phyloP scores from a whole-genome alignment of 768 basidiomycete genomes.

The Tulasnella sp. region DNA sequence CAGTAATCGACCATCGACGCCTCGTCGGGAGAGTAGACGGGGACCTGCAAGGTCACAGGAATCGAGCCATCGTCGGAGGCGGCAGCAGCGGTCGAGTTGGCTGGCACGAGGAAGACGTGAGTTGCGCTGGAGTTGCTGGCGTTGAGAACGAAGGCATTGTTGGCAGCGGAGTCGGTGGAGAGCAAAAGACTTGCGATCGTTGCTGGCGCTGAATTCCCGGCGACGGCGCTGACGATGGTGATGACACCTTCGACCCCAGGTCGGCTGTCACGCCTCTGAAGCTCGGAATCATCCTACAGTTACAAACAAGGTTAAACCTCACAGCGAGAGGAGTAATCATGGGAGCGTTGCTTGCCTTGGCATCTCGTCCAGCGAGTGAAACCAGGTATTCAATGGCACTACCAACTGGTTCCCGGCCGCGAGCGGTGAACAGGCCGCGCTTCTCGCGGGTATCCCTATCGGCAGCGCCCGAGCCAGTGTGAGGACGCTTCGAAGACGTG shows the following conservation, averaged over 20 bases:
- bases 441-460: background rate
- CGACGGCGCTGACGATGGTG: constrained; percentile 40
- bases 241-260: constrained; percentile 38
- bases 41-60: constrained; percentile 40
- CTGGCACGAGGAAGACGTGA: constrained; percentile 37
- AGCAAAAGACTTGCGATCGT: constrained; percentile 40
- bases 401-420: background rate
- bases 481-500: background rate
- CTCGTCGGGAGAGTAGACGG: constrained; percentile 36
- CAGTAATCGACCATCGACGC: constrained; percentile 43
- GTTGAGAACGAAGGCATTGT: constrained; percentile 38
- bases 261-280: background rate
- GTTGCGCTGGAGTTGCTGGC: constrained; percentile 45
- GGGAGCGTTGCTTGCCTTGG: background rate
- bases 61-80: constrained; percentile 24
- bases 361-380: background rate
- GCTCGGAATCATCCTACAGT: background rate
- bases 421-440: background rate
- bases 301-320: background rate
- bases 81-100: constrained; percentile 15
- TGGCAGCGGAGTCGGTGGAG: constrained; percentile 25
- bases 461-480: background rate
- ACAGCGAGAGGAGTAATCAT: background rate
- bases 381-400: background rate
- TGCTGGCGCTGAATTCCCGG: constrained; percentile 31